A percentile compares a stretch with the other conserved stretches of the same genome.
Conservation (phyloP, 768 basidiomycete genomes). For the Agrocybe chaxingu region DNA sequence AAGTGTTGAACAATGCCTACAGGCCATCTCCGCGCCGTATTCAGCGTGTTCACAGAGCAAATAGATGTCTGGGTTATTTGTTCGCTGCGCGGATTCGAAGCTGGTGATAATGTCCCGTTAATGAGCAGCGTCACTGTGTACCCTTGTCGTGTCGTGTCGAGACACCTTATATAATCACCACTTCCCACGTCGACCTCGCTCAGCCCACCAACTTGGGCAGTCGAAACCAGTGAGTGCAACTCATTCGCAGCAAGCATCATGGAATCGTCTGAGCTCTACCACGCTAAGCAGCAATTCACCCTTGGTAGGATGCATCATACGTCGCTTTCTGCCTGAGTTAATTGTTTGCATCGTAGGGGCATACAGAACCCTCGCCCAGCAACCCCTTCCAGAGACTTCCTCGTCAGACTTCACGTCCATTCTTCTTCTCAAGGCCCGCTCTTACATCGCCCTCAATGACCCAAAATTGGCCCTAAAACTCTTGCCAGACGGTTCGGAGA, state of each 20-base stretch:
- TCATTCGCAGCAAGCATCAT: slow-evolving; percentile 12
- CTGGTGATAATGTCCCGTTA: too few species aligned
- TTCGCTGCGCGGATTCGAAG: too few species aligned
- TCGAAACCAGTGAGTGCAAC: too few species aligned
- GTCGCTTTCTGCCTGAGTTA: not conserved
- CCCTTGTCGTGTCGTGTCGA: not conserved
- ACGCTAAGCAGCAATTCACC: slow-evolving; percentile 58
- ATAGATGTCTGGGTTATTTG: too few species aligned
- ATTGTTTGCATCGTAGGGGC: slow-evolving; percentile 43
- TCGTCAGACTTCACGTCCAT: slow-evolving; percentile 64
- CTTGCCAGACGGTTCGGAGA: slow-evolving; percentile 55
- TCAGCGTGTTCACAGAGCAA: too few species aligned
- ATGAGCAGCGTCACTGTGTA: not conserved
- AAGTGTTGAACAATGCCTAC: too few species aligned
- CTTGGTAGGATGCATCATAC: slow-evolving; percentile 45
- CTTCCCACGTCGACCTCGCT: slow-evolving; percentile 2
- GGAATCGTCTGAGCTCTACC: slow-evolving; percentile 31
- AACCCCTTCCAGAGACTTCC: slow-evolving; percentile 54
- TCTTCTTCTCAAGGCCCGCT: slow-evolving; percentile 76
- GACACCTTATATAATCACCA: slow-evolving; percentile 5
- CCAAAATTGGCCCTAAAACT: slow-evolving; percentile 53
- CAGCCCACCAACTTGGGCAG: not conserved
- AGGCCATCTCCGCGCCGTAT: too few species aligned
- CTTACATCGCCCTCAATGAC: slow-evolving; percentile 68
- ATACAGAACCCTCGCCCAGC: slow-evolving; percentile 57